Evolutionary conservation across 305 asterid species (phyloP).

Genomic region (Solanum hybrid): DNA sequence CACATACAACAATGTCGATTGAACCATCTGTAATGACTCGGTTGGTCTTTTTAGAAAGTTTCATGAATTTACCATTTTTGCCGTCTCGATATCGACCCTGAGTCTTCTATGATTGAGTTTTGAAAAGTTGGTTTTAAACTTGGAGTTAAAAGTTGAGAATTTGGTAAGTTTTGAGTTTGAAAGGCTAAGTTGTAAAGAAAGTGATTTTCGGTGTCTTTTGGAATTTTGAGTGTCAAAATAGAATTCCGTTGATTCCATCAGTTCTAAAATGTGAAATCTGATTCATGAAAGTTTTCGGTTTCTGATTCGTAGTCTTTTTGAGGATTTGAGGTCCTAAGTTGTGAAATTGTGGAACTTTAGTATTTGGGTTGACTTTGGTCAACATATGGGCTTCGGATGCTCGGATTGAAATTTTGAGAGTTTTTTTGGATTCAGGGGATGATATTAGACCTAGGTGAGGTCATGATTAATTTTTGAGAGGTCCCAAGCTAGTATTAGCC

Average conservation of each 20-base stretch:
- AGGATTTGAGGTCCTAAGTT: neutral
- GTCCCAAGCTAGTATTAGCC: neutral
- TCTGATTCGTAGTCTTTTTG: no score
- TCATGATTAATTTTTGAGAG: neutral
- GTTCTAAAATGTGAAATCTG: neutral
- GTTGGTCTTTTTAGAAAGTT: neutral
- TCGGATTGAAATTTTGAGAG: no score
- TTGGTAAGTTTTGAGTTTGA: neutral
- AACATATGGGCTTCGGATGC: neutral
- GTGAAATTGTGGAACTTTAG: neutral
- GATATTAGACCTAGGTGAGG: neutral
- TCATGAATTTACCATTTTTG: neutral
- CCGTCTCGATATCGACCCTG: neutral
- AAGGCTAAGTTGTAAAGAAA: neutral
- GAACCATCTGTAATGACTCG: neutral
- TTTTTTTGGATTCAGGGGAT: neutral
- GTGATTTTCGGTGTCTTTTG: neutral
- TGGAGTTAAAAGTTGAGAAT: neutral
- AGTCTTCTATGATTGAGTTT: neutral
- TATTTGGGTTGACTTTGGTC: neutral
- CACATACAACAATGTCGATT: neutral
- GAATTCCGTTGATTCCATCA: no score
- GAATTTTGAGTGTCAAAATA: neutral
- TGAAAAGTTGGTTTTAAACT: neutral
- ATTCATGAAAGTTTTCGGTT: no score